Evolutionary conservation across 331 rosid genomes (phyloP), one percentile per base, ranked within the genome.

Genomic region (Cydonia oblonga): DNA sequence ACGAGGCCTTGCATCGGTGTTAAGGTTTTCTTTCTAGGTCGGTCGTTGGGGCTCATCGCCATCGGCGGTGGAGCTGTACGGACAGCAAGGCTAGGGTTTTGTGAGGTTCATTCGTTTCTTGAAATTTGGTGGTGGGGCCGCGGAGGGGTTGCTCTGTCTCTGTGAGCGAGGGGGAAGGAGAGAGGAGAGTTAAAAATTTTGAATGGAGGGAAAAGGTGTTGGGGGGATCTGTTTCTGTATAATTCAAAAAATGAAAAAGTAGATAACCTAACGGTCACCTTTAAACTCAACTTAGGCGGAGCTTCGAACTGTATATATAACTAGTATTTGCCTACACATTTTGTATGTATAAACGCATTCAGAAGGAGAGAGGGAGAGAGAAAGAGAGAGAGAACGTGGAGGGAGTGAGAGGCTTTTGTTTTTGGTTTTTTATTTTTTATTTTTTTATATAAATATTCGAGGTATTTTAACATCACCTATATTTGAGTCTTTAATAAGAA

Each of bases 1-100:
- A 80, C 40, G 76, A 87, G 64, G 72, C 78, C 88, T 66, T 84
- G 88, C 91, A 87, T 87, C 69, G 70, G 38, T 5, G 71, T 26
- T 14, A 15, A 18, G n/a, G 38, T 59, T 59, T 13, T 59, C 32
- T 16, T 15, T 49, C 7, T 33, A 12, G 80, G 75, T 20, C 29
- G 44, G 26, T 40, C 46, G 32, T 69, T 35, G 38, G 38, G 61
- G 67, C 28, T 65, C 35, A 32, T 51, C 10, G 56, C 56, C 56
- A 51, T 51, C 10, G 56, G 61, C 51, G 70, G 81, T 25, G 28
- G 26, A 23, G 29, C 18, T 56, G 58, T 61, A 54, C 9, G 35
- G 42, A 52, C 26, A 61, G 44, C 53, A 49, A 73, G 15, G 69
- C 53, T 81, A 86, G 81, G 81, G 86, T 68, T 83, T 30, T 56